Base-by-base conservation (phyloP, 2,329 filamentous ascomycete genomes). In the Aspergillus terreus region DNA sequence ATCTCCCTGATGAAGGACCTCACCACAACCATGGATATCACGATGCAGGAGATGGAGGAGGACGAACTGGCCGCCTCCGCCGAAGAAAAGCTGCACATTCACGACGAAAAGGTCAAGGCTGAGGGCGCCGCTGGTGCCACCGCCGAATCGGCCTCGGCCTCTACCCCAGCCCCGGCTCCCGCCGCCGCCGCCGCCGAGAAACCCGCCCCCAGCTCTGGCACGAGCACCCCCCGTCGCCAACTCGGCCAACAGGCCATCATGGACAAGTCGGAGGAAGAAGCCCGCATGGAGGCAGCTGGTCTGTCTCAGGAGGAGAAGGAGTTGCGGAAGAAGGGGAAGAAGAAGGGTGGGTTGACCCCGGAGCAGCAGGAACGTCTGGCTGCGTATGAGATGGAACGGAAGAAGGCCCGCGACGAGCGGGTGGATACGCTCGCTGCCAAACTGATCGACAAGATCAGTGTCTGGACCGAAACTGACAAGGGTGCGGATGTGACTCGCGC, bases 1-100 rank as follows among this genome's bases (percentile, higher is more conserved):
- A 96, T 99, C 62, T 94, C 90, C 46, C 83, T 99, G 52, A 96
- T 99, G 89, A 97, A 96, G 77, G 94, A 99, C 67, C 81, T 99
- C 49, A 97, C 92, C 15, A 90, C 91, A 65, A 96, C 92, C 42
- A 97, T 99, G 92, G 94, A 99, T 65, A 97, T 99, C 60, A 92
- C 90, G 17, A 92, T 91, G 85, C 80, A 88, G 50, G 85, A 85
- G 55, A 83, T 84, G 70, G 89, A 90, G 63, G 86, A 88, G 60
- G 84, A 86, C 55, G 84, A 78, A 25, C 76, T 79, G 35, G 80
- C 79, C 4, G 78, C 80, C 14, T 76, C 76, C 2, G 76, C 77
- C n/a, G 75, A 76, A 51, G 68, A 72, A 53, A 76, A 77, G 38
- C 59, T 76, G 6, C 66, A 77, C 49, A 65, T 76, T 14, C 74